Percentiles rank a stretch among this genome's conserved stretches.
Evolutionary conservation across 2,329 filamentous ascomycete species (phyloP).

Genomic region (Remersonia thermophila): DNA sequence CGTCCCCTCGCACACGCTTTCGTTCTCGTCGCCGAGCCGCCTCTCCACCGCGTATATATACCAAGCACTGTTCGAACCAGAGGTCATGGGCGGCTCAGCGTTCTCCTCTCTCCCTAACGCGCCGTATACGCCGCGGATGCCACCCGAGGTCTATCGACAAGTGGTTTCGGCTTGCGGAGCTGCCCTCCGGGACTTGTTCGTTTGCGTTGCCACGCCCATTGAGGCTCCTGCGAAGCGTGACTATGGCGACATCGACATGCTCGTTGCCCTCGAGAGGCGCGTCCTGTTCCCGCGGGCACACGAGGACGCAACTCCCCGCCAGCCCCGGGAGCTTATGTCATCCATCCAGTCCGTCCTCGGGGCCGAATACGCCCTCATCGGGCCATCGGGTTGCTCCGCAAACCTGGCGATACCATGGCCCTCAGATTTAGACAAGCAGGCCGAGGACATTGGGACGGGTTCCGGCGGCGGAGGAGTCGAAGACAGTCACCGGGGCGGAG

Average conservation of each 20-base stretch:
- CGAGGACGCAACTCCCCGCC: neutral
- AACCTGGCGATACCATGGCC: conserved; percentile 48
- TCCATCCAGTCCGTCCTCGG: conserved; percentile 30
- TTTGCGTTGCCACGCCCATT: conserved; percentile 45
- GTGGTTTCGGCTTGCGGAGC: conserved; percentile 35
- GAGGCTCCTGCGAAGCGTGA: conserved; percentile 57
- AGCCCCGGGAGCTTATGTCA: conserved; percentile 11
- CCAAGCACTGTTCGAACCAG: too few species aligned
- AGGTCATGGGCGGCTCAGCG: conserved; percentile 60
- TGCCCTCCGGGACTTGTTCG: conserved; percentile 39
- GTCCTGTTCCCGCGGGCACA: conserved; percentile 4
- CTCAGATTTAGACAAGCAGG: conserved; percentile 6
- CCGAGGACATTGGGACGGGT: neutral
- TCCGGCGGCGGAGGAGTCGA: neutral
- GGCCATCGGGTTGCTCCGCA: conserved; percentile 19
- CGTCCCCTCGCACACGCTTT: too few species aligned
- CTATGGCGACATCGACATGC: conserved; percentile 63
- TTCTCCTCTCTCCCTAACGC: conserved; percentile 37
- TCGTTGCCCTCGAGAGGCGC: conserved; percentile 32
- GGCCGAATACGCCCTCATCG: conserved; percentile 29
- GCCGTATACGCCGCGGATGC: conserved; percentile 55
- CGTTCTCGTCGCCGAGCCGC: too few species aligned
- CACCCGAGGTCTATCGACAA: conserved; percentile 39
- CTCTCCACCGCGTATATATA: too few species aligned
- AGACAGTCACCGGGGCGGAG: neutral